Evolutionary conservation across 305 asterid genomes (phyloP), one percentile per base, ranked within the genome.

Genomic region (Andrographis paniculata): DNA sequence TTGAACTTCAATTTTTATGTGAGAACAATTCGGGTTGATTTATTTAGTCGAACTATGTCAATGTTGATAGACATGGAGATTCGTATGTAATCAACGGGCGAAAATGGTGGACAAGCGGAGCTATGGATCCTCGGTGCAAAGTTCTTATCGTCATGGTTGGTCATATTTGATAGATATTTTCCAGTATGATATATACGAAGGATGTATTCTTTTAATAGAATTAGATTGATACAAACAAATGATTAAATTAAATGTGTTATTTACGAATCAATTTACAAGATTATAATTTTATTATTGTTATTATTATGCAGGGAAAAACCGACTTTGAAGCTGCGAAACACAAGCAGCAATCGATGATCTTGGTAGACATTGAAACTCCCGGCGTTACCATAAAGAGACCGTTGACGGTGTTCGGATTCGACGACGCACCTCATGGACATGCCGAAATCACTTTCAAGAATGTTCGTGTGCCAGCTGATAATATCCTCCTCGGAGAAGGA

Each of bases 51-150:
- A n/a, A n/a, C n/a, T n/a, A n/a, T n/a, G n/a, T n/a, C n/a, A n/a
- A n/a, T n/a, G n/a, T n/a, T 17, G 54, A 41, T 63, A 91, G 98
- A 58, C 51, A 65, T 20, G 96, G 75, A 30, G 77, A 80, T 70
- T 78, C 84, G 0, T 91, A 78, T 61, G 67, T 91, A 62, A 77
- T 91, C 67, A 86, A 91, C 21, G 98, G 98, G 59, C 79, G 67
- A 41, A 91, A 91, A 64, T 91, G 98, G 98, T 91, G 95, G 98
- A 86, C 95, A 5, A 91, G 95, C 24, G 98, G 98, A 61, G 98
- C 98, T 65, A 86, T 91, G 98, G 96, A 91, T 72, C 98, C 96
- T 40, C 63, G 98, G 78, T 91, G 98, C 74, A 78, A 78, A 65
- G 52, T 91, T 61, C 94, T 91, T 65, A 76, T 91, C 37, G 84